A percentile compares a stretch with the other conserved stretches of the same genome.
These are phyloP conservation scores for Jatropha podagrica DNA, from an alignment of 441 rosid species.

Conservation along the genomic window DNA sequence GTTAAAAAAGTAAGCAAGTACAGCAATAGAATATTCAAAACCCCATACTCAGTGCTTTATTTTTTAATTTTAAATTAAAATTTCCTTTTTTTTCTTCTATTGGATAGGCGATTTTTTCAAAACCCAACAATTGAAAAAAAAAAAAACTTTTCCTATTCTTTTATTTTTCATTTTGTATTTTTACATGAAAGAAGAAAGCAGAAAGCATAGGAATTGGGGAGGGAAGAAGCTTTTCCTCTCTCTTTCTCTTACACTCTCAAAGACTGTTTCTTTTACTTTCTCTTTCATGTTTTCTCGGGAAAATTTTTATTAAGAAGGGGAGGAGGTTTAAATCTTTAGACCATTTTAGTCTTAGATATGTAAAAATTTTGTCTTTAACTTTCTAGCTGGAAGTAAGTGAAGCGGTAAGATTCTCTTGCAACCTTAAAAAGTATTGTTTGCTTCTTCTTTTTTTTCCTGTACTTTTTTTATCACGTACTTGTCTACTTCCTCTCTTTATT, in stretches of 20 bases:
- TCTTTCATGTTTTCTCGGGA: conserved; percentile 13
- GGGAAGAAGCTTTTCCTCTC: conserved; percentile 35
- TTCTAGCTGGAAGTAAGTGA: conserved; percentile 27
- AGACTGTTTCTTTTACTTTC: background rate
- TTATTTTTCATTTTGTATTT: conserved; percentile 30
- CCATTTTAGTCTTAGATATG: conserved; percentile 4
- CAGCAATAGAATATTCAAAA: conserved; percentile 8
- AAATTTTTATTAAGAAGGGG: background rate
- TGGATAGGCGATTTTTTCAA: conserved; percentile 54
- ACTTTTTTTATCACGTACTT: conserved; percentile 16
- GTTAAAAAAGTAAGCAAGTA: background rate
- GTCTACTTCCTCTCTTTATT: conserved; percentile 5
- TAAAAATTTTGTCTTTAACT: background rate
- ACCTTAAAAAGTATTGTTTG: conserved; percentile 11
- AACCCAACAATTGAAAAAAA: background rate
- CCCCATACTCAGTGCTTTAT: background rate
- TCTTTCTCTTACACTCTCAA: conserved; percentile 15
- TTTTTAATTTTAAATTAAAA: background rate
- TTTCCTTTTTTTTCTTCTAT: conserved; percentile 15
- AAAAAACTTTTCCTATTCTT: background rate
- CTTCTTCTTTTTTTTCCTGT: background rate
- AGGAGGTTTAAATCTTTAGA: background rate
- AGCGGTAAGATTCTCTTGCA: conserved; percentile 37
- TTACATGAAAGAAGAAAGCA: conserved; percentile 24
- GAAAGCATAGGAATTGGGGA: conserved; percentile 52